Conservation (phyloP, 805 yeast species). For the Hanseniaspora guilliermondii region DNA sequence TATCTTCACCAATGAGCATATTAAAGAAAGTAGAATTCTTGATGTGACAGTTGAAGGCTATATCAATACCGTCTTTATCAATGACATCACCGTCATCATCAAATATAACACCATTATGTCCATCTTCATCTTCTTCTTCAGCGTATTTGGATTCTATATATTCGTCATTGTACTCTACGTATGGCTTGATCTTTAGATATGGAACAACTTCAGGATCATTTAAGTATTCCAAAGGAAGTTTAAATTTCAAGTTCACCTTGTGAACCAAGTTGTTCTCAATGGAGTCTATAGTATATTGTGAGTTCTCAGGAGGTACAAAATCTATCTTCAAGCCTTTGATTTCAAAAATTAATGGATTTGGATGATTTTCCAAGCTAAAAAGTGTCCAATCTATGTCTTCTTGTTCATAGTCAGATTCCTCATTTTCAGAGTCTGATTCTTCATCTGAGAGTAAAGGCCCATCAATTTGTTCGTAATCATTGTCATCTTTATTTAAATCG, state of each 20-base stretch:
- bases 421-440: conserved; percentile 23
- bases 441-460: conserved; percentile 18
- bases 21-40: conserved; percentile 4
- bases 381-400: conserved; percentile 6
- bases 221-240: conserved; percentile 5
- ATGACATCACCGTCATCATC: conserved; percentile 14
- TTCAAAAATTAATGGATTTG: conserved; percentile 10
- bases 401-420: conserved; percentile 30
- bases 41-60: conserved; percentile 11
- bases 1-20: background rate
- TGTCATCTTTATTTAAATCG: background rate
- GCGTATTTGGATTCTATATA: conserved; percentile 6
- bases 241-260: background rate
- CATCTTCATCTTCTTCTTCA: conserved; percentile 1
- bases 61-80: conserved; percentile 10
- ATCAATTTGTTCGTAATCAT: conserved; percentile 11
- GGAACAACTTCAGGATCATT: conserved; percentile 6
- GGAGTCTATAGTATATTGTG: conserved; percentile 11
- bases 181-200: conserved; percentile 1
- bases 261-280: conserved; percentile 9
- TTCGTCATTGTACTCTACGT: conserved; percentile 5
- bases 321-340: conserved; percentile 7
- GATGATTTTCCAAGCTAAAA: conserved; percentile 7
- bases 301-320: conserved; percentile 11
- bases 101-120: conserved; percentile 2